phyloP scores from a whole-genome alignment of 1,139 yeast species.

The Pichia sp. region DNA sequence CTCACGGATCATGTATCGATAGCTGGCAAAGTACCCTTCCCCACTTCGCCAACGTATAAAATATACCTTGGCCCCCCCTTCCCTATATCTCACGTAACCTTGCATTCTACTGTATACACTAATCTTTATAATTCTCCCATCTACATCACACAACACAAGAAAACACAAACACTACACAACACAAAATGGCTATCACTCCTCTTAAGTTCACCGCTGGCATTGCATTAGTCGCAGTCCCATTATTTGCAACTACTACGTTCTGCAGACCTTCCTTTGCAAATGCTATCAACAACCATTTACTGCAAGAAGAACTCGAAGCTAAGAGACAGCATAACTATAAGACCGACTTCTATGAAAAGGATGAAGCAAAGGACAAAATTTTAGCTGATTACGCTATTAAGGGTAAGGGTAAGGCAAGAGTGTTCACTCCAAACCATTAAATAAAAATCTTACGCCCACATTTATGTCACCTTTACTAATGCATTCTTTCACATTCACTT shows the following conservation, averaged over 20 bases:
- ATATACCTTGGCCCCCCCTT: too few species aligned
- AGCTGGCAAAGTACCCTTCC: too few species aligned
- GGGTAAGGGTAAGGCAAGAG: conserved; percentile 26
- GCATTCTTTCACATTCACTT: too few species aligned
- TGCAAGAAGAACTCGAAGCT: conserved; percentile 26
- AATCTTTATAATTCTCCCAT: neutral
- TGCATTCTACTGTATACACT: neutral
- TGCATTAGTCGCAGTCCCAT: conserved; percentile 24
- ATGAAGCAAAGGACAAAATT: conserved; percentile 18
- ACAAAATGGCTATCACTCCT: conserved; percentile 19
- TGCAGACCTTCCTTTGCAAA: conserved; percentile 29
- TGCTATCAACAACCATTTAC: conserved; percentile 25
- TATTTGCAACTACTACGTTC: conserved; percentile 19
- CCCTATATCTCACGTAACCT: neutral
- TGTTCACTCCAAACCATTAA: conserved; percentile 16
- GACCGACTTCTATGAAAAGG: conserved; percentile 21
- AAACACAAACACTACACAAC: neutral
- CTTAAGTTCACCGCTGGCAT: conserved; percentile 24
- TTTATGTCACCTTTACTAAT: too few species aligned
- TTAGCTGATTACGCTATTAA: conserved; percentile 19
- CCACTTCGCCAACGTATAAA: too few species aligned
- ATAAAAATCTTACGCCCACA: too few species aligned
- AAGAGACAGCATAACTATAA: conserved; percentile 21
- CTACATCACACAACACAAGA: conserved; percentile 1
- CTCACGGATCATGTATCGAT: too few species aligned